phyloP scores from a whole-genome alignment of 768 basidiomycete species.

The Xerocomellus dryophilus region DNA sequence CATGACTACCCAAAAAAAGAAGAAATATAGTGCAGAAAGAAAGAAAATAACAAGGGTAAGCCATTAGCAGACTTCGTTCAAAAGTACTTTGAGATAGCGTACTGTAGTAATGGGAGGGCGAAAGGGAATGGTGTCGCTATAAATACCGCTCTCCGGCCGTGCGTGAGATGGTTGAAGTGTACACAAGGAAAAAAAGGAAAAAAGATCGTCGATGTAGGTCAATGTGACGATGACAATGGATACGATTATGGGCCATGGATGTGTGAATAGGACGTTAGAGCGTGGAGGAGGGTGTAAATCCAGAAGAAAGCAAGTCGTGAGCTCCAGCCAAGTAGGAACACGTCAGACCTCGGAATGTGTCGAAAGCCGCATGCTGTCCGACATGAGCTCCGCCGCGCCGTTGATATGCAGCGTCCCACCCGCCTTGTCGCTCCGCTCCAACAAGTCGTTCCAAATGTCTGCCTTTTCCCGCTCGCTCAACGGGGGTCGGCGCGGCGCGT shows the following conservation, averaged over 20 bases:
- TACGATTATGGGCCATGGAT: neutral
- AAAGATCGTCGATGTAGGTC: neutral
- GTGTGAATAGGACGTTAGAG: neutral
- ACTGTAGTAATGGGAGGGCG: neutral
- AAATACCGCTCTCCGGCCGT: constrained; percentile 5
- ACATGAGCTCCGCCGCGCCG: constrained; percentile 38
- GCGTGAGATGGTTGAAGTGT: constrained; percentile 7
- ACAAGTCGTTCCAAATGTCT: constrained; percentile 65
- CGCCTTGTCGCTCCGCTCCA: constrained; percentile 62
- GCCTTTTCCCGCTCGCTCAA: constrained; percentile 70
- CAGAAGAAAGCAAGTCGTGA: neutral
- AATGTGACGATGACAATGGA: neutral
- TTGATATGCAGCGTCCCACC: constrained; percentile 69
- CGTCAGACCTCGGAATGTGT: constrained; percentile 20
- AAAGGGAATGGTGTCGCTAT: constrained; percentile 2
- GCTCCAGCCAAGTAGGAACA: neutral
- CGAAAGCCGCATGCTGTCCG: constrained; percentile 43
- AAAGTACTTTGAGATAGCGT: neutral
- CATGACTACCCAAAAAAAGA: neutral
- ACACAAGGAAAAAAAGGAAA: neutral
- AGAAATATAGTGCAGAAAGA: neutral
- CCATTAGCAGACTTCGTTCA: neutral
- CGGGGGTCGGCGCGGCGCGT: constrained; percentile 33
- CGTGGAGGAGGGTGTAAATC: neutral
- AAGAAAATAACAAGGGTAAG: neutral